Evolutionary conservation across 2,329 filamentous ascomycete genomes (phyloP), one percentile per base, ranked within the genome.

Genomic region (Aspergillus melleus): DNA sequence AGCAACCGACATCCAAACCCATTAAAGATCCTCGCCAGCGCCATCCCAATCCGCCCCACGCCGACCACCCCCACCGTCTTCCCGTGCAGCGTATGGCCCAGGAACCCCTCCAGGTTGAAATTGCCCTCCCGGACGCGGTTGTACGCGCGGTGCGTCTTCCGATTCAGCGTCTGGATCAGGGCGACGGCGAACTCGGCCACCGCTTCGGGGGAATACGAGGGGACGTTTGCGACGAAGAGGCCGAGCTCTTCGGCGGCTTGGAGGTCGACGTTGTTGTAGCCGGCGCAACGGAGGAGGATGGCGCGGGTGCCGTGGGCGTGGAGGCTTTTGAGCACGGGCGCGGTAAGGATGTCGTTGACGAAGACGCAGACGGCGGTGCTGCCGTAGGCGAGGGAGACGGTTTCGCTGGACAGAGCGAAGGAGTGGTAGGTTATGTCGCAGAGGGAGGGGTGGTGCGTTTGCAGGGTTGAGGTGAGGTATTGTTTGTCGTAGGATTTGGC

Each of bases 121-220:
- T 90, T 90, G 53, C 84, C 86, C 72, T 90, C 86, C 49, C 87
- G 84, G 20, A 88, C 87, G 26, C 88, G 84, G 71, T 87, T 88
- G 74, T 88, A 89, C 3, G 87, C 86, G 22, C 86, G 84, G 71
- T 90, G 88, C 14, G 85, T 89, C 69, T 87, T 85, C 49, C 88
- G 85, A 71, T 89, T 88, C 49, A 90, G 79, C 1, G 87, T 88
- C 76, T 88, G 86, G 55, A 89, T 79, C 61, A 90, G 78, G 1
- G 86, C 85, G n/a, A 90, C 82, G 46, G 86, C 83, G 68, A 89
- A 90, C 78, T 90, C 88, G 64, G 87, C 87, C 2, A 90, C 88
- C 2, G 87, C 85, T 72, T 90, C 85, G 60, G 88, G 88, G 8
- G 86, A 87, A 76, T 90, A 90, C 3, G 85, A 83, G 1, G 88